These are phyloP conservation scores for Phragmites australis DNA, from an alignment of 176 grass and related monocot genomes.

Conservation along the genomic window DNA sequence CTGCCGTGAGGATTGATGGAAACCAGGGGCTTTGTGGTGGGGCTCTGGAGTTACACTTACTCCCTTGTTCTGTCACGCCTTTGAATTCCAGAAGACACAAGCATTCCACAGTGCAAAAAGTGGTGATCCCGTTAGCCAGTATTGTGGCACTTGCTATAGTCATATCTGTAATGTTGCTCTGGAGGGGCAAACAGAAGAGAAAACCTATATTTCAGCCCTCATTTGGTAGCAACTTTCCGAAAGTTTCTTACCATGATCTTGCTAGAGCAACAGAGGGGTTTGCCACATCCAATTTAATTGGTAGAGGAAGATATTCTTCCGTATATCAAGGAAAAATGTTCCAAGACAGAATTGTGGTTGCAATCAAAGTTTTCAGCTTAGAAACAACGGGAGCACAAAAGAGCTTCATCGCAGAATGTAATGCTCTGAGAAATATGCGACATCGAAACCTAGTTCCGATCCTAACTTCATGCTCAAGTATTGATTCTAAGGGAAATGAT, in stretches of 20 bases:
- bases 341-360: conserved; percentile 16
- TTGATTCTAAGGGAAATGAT: conserved; percentile 38
- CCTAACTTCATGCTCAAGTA: conserved; percentile 39
- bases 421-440: conserved; percentile 31
- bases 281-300: conserved; percentile 5
- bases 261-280: conserved; percentile 38
- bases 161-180: not conserved
- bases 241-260: conserved; percentile 35
- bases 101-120: not conserved
- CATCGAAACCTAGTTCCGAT: conserved; percentile 46
- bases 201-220: not conserved
- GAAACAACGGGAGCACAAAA: conserved; percentile 14
- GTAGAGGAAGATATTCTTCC: not conserved
- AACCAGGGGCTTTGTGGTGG: conserved; percentile 38
- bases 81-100: not conserved
- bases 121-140: conserved; percentile 17
- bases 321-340: conserved; percentile 40
- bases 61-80: not conserved
- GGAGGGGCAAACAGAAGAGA: not conserved
- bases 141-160: conserved; percentile 6
- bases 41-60: not conserved
- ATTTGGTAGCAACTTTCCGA: not conserved
- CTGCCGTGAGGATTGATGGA: not conserved
- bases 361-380: conserved; percentile 44
- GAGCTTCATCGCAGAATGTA: conserved; percentile 50